Evolutionary conservation across 768 basidiomycete genomes (phyloP), one percentile per base, ranked within the genome.

Genomic region (Holtermanniella nyarrowii): DNA sequence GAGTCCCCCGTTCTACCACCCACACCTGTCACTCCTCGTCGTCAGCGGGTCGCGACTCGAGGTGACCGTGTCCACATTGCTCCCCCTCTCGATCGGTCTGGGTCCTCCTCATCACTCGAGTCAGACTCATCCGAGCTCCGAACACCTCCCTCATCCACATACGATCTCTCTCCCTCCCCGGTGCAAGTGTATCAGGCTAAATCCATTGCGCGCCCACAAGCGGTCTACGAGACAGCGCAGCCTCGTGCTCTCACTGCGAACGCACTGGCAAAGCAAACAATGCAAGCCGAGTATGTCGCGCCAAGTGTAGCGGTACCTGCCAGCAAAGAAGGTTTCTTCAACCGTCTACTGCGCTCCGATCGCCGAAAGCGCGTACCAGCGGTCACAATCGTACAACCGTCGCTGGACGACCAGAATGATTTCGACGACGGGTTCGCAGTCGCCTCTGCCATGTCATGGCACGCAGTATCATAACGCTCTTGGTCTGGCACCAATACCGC

Each of bases 81-180:
- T 18, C 69, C 69, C 27, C 62, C 67, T 26, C 62, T 71, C 53
- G 69, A 71, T 51, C 62, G 69, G 52, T 68, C 66, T 11, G 60
- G 65, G 10, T 71, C 69, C 5, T 67, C 62, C 11, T 67, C 67
- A 0, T 71, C 69, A 5, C 58, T 71, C 46, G 69, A 71, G 49
- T 69, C 69, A 14, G 52, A 41, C 27, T 56, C 62, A 14, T 61
- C 62, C 53, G 51, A 60, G 56, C 60, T 60, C 37, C 57, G 63
- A 14, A 66, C 62, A 31, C 65, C 65, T 26, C 45, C 45, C 5
- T 42, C 43, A 22, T 44, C 40, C 5, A 44, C 13, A 52, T 21
- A 44, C 49, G 40, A 46, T 50, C 23, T 52, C 54, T 10, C 47
- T 54, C 10, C 43, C 50, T 26, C 47, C 56, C 13, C 50, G 56